Conservation (phyloP, 495 filamentous ascomycete genomes). For the Trichoderma orchidacearum region DNA sequence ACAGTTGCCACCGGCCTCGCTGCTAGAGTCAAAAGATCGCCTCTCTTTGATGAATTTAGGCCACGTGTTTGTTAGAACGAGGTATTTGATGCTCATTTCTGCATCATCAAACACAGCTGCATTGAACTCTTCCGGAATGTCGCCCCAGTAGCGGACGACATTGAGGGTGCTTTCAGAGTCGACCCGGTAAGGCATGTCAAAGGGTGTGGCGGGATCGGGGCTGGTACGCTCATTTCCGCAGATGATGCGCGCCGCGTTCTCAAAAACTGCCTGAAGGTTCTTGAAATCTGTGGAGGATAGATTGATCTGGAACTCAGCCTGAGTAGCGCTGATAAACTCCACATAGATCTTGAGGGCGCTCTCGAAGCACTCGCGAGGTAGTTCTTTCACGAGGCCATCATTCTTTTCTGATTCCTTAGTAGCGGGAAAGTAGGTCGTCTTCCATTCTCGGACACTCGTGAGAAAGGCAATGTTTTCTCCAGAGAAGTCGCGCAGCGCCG, state of each 20-base stretch:
- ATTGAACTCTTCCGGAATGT: slow-evolving; percentile 34
- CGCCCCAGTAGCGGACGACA: slow-evolving; percentile 9
- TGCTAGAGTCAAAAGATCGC: neutral
- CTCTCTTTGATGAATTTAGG: slow-evolving; percentile 33
- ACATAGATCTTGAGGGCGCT: slow-evolving; percentile 43
- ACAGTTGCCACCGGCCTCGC: neutral
- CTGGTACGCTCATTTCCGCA: slow-evolving; percentile 2
- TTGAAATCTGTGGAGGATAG: slow-evolving; percentile 26
- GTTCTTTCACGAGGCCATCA: neutral
- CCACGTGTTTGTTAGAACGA: slow-evolving; percentile 52
- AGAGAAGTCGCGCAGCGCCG: slow-evolving; percentile 48
- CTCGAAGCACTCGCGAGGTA: slow-evolving; percentile 28
- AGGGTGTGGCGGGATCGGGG: neutral
- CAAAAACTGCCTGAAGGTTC: slow-evolving; percentile 16
- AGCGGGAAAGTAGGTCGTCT: slow-evolving; percentile 11
- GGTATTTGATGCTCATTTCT: slow-evolving; percentile 43
- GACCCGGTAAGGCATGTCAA: neutral
- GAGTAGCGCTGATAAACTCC: slow-evolving; percentile 37
- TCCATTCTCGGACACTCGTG: slow-evolving; percentile 42
- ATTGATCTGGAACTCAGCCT: slow-evolving; percentile 51
- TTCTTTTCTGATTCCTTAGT: slow-evolving; percentile 10
- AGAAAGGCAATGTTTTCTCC: slow-evolving; percentile 59
- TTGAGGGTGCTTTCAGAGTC: neutral
- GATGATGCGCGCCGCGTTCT: slow-evolving; percentile 13
- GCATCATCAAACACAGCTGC: slow-evolving; percentile 37